phyloP scores from a whole-genome alignment of 2,329 filamentous ascomycete species.

The Calonectria multiphialidica region DNA sequence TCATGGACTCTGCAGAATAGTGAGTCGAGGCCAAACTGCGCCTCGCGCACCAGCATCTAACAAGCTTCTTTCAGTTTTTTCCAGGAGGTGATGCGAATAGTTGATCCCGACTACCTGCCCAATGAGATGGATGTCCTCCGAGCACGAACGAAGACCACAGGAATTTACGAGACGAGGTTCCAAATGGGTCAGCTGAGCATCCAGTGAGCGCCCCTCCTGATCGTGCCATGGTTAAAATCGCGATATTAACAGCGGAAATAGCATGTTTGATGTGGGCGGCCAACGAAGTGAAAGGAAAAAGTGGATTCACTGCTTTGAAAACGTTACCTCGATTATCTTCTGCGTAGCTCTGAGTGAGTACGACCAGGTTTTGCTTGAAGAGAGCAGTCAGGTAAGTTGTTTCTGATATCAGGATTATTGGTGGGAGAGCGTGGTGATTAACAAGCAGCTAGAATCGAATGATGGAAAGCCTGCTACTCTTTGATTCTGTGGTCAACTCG shows the following conservation, averaged over 20 bases:
- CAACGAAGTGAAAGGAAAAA: conserved; percentile 98
- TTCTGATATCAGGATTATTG: too few species aligned
- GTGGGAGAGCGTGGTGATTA: conserved; percentile 2
- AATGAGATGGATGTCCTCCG: conserved; percentile 95
- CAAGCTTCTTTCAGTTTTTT: conserved; percentile 79
- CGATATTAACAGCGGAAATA: conserved; percentile 54
- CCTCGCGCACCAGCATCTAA: conserved; percentile 24
- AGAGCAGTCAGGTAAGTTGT: conserved; percentile 88
- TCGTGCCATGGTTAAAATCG: not conserved
- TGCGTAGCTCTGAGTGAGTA: conserved; percentile 98
- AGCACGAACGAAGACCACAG: conserved; percentile 97
- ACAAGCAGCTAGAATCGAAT: conserved; percentile 86
- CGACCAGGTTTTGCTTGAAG: conserved; percentile 95
- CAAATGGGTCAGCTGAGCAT: conserved; percentile 99
- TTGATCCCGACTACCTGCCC: conserved; percentile 86
- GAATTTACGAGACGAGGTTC: conserved; percentile 98
- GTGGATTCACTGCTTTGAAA: conserved; percentile 99
- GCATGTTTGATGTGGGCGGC: conserved; percentile 99
- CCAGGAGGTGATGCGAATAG: conserved; percentile 89
- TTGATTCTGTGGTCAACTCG: conserved; percentile 98
- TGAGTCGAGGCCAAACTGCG: conserved; percentile 60
- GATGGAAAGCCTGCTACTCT: conserved; percentile 97
- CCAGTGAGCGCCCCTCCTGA: conserved; percentile 78
- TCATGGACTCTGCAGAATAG: conserved; percentile 99
- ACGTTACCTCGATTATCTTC: conserved; percentile 99